Evolutionary conservation across 257 asterid genomes (phyloP), one percentile per base, ranked within the genome.

Genomic region (Przewalskia tangutica): DNA sequence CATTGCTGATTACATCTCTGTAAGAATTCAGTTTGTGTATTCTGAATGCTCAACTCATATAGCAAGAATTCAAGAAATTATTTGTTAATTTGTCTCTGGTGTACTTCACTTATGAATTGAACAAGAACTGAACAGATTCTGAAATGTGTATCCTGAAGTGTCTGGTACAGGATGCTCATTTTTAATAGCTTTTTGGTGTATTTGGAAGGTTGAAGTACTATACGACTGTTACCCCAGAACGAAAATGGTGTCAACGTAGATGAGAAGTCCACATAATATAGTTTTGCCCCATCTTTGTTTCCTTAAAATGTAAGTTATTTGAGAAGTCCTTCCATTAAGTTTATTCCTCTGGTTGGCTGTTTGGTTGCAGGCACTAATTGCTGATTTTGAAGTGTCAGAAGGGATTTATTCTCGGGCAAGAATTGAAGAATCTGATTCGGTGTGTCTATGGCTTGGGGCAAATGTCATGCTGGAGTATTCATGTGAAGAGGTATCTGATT

Each of bases 361-460:
- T 81, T 83, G 64, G 51, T 67, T 89, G 83, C 91, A 92, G 99
- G 93, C 94, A 62, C 87, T 92, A 62, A 79, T 91, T 80, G 95
- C 97, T 60, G 99, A 95, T 88, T 93, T 93, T 84, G 99, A 95
- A 92, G 93, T 95, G 54, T 95, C 99, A 27, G 99, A 92, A 88
- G 99, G 99, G 86, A 95, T 93, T 75, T 93, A 91, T 85, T 93
- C 97, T 60, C 91, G 91, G 75, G 97, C 99, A 85, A 87, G 89
- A 48, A 90, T 92, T 64, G 95, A 92, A 84, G 97, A 91, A 79
- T 86, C 95, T 13, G 93, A 95, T 85, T 95, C 94, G 82, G 98
- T 94, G 81, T 94, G 98, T 84, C 84, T 95, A 63, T 95, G 99
- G 98, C 97, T 95, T 80, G 99, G 98, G 81, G 99, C 99, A 55